These are phyloP conservation scores for Hypoxylon sp. DNA, from an alignment of 2,329 filamentous ascomycete genomes.

Conservation along the genomic window DNA sequence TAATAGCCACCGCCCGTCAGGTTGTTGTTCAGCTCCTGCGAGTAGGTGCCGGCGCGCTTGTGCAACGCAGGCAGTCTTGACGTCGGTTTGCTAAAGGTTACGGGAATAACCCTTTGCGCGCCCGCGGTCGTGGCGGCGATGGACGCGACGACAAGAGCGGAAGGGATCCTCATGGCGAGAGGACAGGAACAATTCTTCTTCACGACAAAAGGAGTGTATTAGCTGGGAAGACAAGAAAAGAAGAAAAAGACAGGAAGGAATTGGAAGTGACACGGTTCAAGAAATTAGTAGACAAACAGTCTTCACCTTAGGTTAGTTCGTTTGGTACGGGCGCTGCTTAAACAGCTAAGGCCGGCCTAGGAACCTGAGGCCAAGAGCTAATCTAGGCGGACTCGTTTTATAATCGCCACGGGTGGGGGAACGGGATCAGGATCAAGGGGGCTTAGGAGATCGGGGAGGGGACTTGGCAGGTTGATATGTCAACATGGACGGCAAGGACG, in stretches of 20 bases:
- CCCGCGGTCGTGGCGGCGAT: constrained; percentile 26
- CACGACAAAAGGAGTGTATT: neutral
- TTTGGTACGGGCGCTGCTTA: neutral
- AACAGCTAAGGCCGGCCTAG: neutral
- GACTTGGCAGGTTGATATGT: neutral
- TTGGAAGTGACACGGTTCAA: neutral
- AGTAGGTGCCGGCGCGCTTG: constrained; percentile 48
- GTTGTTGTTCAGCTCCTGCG: constrained; percentile 63
- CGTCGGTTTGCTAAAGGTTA: constrained; percentile 43
- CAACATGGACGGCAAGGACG: neutral
- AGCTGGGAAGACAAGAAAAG: constrained; percentile 1
- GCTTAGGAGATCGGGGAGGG: neutral
- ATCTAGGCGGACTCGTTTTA: constrained; percentile 9
- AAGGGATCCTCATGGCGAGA: constrained; percentile 39
- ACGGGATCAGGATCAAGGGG: neutral
- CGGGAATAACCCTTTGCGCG: constrained; percentile 46
- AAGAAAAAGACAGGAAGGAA: neutral
- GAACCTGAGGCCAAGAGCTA: constrained; percentile 13
- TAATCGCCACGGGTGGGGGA: constrained; percentile 20
- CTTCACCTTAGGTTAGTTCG: neutral
- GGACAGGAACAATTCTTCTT: neutral
- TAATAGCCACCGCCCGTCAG: constrained; percentile 67
- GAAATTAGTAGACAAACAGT: neutral
- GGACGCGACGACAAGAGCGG: constrained; percentile 33
- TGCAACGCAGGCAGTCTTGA: constrained; percentile 31